Conservation (phyloP, 2,329 filamentous ascomycete species). For the Arthrobotrys pseudoclavata region DNA sequence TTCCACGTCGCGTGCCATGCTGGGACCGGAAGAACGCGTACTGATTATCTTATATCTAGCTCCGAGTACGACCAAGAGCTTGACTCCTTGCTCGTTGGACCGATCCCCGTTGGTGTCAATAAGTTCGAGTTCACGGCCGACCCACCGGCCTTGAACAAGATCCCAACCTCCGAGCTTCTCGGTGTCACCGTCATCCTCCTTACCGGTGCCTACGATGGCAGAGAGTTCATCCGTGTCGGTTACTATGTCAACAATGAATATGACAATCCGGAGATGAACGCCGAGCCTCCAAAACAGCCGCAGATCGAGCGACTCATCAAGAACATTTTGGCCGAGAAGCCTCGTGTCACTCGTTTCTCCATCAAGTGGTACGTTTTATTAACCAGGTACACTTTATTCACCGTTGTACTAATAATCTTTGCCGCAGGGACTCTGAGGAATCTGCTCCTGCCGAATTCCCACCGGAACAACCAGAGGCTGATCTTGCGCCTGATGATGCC, state of each 20-base stretch:
- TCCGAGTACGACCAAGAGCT: constrained; percentile 99
- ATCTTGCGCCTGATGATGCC: constrained; percentile 83
- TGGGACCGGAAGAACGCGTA: constrained; percentile 45
- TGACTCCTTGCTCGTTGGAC: constrained; percentile 93
- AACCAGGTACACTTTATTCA: not conserved
- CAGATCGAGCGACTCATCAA: constrained; percentile 91
- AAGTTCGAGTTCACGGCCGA: constrained; percentile 99
- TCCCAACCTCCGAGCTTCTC: constrained; percentile 93
- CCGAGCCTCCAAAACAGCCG: constrained; percentile 91
- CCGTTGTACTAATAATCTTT: constrained; percentile 1
- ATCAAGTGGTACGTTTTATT: constrained; percentile 87
- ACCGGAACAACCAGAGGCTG: constrained; percentile 96
- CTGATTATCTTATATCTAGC: constrained; percentile 68
- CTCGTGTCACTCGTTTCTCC: constrained; percentile 93
- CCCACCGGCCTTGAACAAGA: constrained; percentile 87
- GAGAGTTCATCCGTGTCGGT: constrained; percentile 96
- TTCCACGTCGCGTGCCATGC: constrained; percentile 13
- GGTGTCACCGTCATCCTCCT: constrained; percentile 97
- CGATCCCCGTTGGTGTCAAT: constrained; percentile 97
- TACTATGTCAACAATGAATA: constrained; percentile 99
- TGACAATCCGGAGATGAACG: constrained; percentile 87
- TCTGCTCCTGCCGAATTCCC: constrained; percentile 96
- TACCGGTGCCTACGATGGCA: constrained; percentile 94
- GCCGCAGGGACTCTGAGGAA: constrained; percentile 90
- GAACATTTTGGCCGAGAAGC: constrained; percentile 96